These are phyloP conservation scores for Pythium plurisporium DNA, from an alignment of 352 stramenopile species.

Conservation along the genomic window DNA sequence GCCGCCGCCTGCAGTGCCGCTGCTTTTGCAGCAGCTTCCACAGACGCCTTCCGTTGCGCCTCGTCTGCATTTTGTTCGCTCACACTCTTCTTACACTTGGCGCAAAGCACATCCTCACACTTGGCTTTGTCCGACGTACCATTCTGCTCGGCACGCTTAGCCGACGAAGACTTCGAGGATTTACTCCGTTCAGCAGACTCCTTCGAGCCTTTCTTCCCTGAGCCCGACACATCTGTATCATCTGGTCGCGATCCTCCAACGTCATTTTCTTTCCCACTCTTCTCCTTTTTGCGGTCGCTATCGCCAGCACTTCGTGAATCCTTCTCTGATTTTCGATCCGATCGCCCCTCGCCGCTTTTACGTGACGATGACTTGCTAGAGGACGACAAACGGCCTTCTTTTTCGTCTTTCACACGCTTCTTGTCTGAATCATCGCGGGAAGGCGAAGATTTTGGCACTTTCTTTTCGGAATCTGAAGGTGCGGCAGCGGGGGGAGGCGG, in stretches of 20 bases:
- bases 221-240: no score
- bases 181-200: slow-evolving; percentile 1
- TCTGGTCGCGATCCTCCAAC: no score
- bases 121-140: slow-evolving; percentile 5
- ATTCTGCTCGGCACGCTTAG: slow-evolving; percentile 11
- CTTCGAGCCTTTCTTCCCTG: neutral
- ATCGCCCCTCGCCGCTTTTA: slow-evolving; percentile 6
- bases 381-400: slow-evolving; percentile 8
- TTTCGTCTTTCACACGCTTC: slow-evolving; percentile 25
- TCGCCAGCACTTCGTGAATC: neutral
- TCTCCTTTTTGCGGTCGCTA: slow-evolving; percentile 6
- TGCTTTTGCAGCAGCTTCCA: neutral
- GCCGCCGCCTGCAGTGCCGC: slow-evolving; percentile 1
- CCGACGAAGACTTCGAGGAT: neutral
- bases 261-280: slow-evolving; percentile 12
- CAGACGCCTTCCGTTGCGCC: slow-evolving; percentile 14
- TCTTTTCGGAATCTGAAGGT: slow-evolving; percentile 21
- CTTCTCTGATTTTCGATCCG: slow-evolving; percentile 14
- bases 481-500: slow-evolving; percentile 14
- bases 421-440: neutral
- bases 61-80: slow-evolving; percentile 39
- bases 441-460: slow-evolving; percentile 15
- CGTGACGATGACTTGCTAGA: slow-evolving; percentile 16
- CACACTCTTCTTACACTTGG: slow-evolving; percentile 62
- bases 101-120: slow-evolving; percentile 32